Base-by-base conservation (phyloP, 257 asterid species). In the Nyctanthes arbortristis region DNA sequence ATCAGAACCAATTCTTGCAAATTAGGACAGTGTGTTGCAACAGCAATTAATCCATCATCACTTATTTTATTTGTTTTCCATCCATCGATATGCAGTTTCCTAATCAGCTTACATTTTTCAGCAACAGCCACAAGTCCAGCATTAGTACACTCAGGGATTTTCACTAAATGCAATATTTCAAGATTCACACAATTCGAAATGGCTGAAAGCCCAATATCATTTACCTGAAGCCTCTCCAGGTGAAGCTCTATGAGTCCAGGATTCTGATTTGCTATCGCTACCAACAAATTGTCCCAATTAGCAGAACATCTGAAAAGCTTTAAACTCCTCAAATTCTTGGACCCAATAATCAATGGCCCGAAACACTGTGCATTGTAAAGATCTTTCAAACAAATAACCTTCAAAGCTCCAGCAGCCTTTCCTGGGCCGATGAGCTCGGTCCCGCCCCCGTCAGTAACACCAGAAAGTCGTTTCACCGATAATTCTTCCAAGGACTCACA, bases 401-500 rank as follows among this genome's bases (percentile, higher is more conserved):
- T 65, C 49, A 65, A 28, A 4, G 58, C 39, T 18, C 57, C 18
- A 18, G 56, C 35, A 25, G 69, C 69, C 35, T n/a, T 28, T n/a
- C 58, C 69, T 6, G 57, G 69, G 10, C 69, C 58, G 16, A 65
- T 24, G 9, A 58, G 27, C 24, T 65, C 58, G 13, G 22, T 13
- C 16, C 22, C 58, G 4, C 3, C 37, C 1, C 58, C 69, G 11
- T 24, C 57, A 6, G 57, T 14, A 14, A 64, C 24, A 4, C 59
- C 69, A 25, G 55, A 30, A 5, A 65, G 22, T 25, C 69, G 33
- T 11, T 65, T 65, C 58, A 65, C 69, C 5, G 69, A 85, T 52
- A 93, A 58, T 62, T 93, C 98, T 78, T 93, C 96, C 13, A 93
- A 75, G 7, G 70, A 60, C 4, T 82, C 75, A 64, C 98, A 93